A percentile compares a stretch with the other conserved stretches of the same genome.
phyloP scores from a whole-genome alignment of 257 asterid species.

The Solanum corneliomulleri region DNA sequence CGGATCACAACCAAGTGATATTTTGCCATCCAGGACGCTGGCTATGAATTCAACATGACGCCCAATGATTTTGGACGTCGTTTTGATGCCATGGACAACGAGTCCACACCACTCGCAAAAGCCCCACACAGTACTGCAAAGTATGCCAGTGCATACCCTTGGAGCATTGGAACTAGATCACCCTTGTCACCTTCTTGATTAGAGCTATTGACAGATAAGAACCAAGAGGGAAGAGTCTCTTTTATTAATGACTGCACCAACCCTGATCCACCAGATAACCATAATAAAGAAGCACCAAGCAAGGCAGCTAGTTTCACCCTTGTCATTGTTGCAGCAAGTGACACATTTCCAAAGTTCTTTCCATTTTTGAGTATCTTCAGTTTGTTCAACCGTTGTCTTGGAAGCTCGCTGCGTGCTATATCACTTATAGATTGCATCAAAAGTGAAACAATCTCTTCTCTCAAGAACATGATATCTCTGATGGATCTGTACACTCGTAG shows the following conservation, averaged over 20 bases:
- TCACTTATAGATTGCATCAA: conserved; percentile 69
- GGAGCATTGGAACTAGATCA: conserved; percentile 46
- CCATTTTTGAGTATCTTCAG: conserved; percentile 30
- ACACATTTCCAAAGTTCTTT: conserved; percentile 29
- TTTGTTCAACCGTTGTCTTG: conserved; percentile 15
- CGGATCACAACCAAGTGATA: conserved; percentile 69
- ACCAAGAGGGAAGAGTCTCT: conserved; percentile 94
- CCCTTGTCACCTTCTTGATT: conserved; percentile 22
- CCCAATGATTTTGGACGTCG: conserved; percentile 54
- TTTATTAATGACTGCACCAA: conserved; percentile 67
- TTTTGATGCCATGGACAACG: conserved; percentile 51
- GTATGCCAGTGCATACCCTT: conserved; percentile 79
- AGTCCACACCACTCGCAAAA: conserved; percentile 68
- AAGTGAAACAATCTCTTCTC: conserved; percentile 70
- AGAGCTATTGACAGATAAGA: conserved; percentile 46
- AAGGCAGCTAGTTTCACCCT: conserved; percentile 85
- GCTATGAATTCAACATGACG: conserved; percentile 76
- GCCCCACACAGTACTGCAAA: conserved; percentile 60
- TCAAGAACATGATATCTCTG: conserved; percentile 74
- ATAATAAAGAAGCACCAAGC: conserved; percentile 68
- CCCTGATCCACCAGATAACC: conserved; percentile 76
- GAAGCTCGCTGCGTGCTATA: conserved; percentile 28
- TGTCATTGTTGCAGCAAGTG: conserved; percentile 61
- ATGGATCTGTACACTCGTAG: conserved; percentile 73
- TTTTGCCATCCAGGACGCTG: conserved; percentile 59